These are phyloP conservation scores for Metarhizium sp. DNA, from an alignment of 2,329 filamentous ascomycete genomes.

Conservation along the genomic window DNA sequence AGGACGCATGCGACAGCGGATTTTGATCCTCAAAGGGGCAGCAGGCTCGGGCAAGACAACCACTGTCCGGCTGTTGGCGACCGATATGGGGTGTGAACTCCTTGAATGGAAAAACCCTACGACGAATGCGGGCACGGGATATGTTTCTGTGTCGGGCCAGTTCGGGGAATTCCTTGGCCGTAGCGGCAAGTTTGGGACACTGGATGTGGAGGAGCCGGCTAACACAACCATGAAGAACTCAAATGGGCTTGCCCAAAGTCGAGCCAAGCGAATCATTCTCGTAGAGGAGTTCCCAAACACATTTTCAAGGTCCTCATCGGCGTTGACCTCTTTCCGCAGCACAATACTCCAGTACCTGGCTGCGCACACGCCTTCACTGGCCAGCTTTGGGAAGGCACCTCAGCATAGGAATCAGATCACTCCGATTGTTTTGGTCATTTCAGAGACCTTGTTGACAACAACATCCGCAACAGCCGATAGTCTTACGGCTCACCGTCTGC, in stretches of 20 bases:
- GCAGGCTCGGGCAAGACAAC: conserved; percentile 92
- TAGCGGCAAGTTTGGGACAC: conserved; percentile 68
- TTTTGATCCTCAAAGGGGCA: conserved; percentile 80
- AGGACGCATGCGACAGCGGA: conserved; percentile 56
- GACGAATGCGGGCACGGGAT: conserved; percentile 48
- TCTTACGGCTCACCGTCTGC: conserved; percentile 81
- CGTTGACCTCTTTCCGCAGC: conserved; percentile 62
- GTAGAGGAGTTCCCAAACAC: conserved; percentile 79
- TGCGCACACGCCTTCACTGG: conserved; percentile 49
- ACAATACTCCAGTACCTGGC: conserved; percentile 69
- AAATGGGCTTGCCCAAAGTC: conserved; percentile 10
- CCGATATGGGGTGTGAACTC: conserved; percentile 66
- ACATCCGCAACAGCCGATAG: conserved; percentile 80
- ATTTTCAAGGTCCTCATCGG: conserved; percentile 54
- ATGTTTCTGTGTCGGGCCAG: conserved; percentile 63
- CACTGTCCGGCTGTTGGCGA: conserved; percentile 68
- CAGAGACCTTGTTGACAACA: conserved; percentile 80
- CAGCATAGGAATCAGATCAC: conserved; percentile 38
- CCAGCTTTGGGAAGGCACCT: conserved; percentile 32
- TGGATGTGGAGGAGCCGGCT: conserved; percentile 37
- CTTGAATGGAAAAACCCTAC: conserved; percentile 87
- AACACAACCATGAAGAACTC: conserved; percentile 17
- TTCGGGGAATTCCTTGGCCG: conserved; percentile 89
- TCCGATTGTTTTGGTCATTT: conserved; percentile 83
- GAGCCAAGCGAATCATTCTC: conserved; percentile 50